These are phyloP conservation scores for Lomentospora prolificans DNA, from an alignment of 2,329 filamentous ascomycete genomes.

Conservation along the genomic window DNA sequence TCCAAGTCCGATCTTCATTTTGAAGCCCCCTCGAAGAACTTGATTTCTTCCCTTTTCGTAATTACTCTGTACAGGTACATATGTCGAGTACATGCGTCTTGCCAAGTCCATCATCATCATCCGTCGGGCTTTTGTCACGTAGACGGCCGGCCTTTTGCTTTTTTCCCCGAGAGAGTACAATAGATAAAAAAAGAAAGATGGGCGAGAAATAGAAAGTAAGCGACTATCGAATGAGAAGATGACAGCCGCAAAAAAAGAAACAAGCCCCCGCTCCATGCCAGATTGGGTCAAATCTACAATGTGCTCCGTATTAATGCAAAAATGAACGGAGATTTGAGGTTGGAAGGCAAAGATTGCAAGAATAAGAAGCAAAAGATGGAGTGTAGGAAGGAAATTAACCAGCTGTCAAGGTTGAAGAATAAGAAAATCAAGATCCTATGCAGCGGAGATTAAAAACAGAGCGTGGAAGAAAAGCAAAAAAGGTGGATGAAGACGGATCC, in stretches of 20 bases:
- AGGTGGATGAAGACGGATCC: neutral
- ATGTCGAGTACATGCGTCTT: neutral
- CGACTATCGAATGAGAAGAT: too few relatives aligned
- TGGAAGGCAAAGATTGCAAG: too few relatives aligned
- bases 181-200: neutral
- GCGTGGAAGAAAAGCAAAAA: slow-evolving; percentile 3
- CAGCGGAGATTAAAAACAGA: slow-evolving; percentile 1
- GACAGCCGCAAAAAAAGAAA: too few relatives aligned
- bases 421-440: neutral
- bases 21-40: neutral
- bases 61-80: neutral
- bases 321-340: too few relatives aligned
- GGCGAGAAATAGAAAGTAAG: slow-evolving; percentile 1
- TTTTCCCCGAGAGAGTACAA: too few relatives aligned
- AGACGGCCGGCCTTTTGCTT: too few relatives aligned
- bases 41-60: neutral
- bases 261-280: too few relatives aligned
- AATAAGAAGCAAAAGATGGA: neutral
- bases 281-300: too few relatives aligned
- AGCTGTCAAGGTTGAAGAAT: neutral
- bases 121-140: too few relatives aligned
- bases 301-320: too few relatives aligned
- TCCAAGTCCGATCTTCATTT: neutral
- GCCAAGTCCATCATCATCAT: too few relatives aligned
- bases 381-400: neutral